Conservation (phyloP, 78 protist genomes). For the Emiliania huxleyi region DNA sequence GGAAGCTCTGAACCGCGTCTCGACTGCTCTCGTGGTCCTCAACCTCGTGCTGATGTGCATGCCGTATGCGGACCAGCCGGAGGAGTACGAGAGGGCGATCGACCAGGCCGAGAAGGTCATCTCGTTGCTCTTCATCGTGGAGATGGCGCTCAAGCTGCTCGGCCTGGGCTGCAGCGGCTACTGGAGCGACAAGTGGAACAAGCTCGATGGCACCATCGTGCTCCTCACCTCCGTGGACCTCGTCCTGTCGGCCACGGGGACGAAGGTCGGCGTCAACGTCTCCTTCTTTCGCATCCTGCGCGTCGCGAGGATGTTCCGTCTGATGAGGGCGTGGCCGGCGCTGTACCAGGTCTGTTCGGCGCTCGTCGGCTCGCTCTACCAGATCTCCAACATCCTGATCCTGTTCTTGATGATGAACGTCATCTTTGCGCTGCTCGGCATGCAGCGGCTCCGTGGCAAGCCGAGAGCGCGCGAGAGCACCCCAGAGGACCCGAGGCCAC, state of each 20-base stretch:
- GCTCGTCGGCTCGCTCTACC: background rate
- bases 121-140: background rate
- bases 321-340: background rate
- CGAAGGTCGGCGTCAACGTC: background rate
- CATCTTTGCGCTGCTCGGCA: constrained; percentile 32
- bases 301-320: constrained; percentile 15
- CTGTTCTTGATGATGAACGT: background rate
- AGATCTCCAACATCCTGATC: background rate
- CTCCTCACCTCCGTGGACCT: background rate
- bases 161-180: constrained; percentile 24
- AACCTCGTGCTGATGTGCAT: background rate
- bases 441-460: too few species aligned
- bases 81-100: background rate
- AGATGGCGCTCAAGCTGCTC: constrained; percentile 8
- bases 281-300: background rate
- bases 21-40: background rate
- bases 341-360: background rate
- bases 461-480: too few species aligned
- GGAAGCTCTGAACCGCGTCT: background rate
- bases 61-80: background rate
- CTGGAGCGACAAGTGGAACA: constrained; percentile 11
- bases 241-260: background rate
- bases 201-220: constrained; percentile 27
- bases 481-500: background rate
- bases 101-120: background rate